Conservation (phyloP, 129 eudicot genomes). For the Oenanthe sinensis region DNA sequence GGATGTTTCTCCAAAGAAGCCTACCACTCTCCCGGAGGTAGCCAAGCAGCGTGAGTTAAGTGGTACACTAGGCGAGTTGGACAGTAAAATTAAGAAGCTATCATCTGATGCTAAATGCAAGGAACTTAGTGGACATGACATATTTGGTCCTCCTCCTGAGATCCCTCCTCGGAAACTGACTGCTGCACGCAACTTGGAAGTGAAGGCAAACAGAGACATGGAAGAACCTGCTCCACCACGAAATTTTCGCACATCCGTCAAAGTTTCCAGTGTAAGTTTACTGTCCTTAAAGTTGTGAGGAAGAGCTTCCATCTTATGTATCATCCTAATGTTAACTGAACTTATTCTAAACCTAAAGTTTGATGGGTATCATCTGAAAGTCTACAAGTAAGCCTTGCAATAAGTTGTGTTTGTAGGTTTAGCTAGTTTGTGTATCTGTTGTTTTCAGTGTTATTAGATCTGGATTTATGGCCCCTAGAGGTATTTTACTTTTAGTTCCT, state of each 20-base stretch:
- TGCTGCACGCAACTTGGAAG: slow-evolving; percentile 38
- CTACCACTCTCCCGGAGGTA: slow-evolving; percentile 45
- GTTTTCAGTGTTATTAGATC: neutral
- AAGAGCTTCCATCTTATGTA: neutral
- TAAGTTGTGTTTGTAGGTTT: too few species aligned
- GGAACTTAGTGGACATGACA: slow-evolving; percentile 70
- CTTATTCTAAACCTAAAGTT: neutral
- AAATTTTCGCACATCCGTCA: slow-evolving; percentile 54
- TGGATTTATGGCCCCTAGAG: neutral
- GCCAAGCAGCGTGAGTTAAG: slow-evolving; percentile 75
- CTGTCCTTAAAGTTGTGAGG: neutral
- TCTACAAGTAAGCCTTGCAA: neutral
- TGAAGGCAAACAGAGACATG: slow-evolving; percentile 34
- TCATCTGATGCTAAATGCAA: slow-evolving; percentile 55
- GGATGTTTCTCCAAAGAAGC: slow-evolving; percentile 48
- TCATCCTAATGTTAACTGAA: neutral
- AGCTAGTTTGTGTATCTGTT: neutral
- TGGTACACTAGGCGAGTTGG: slow-evolving; percentile 39
- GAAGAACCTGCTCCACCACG: slow-evolving; percentile 52
- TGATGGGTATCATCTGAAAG: neutral
- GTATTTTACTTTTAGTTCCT: neutral
- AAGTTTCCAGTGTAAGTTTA: slow-evolving; percentile 60
- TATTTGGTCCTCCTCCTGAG: slow-evolving; percentile 66
- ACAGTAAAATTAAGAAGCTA: slow-evolving; percentile 34
- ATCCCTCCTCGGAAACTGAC: slow-evolving; percentile 36